Evolutionary conservation across 164 flowering plant genomes (phyloP).

Genomic region (Umbellularia californica): DNA sequence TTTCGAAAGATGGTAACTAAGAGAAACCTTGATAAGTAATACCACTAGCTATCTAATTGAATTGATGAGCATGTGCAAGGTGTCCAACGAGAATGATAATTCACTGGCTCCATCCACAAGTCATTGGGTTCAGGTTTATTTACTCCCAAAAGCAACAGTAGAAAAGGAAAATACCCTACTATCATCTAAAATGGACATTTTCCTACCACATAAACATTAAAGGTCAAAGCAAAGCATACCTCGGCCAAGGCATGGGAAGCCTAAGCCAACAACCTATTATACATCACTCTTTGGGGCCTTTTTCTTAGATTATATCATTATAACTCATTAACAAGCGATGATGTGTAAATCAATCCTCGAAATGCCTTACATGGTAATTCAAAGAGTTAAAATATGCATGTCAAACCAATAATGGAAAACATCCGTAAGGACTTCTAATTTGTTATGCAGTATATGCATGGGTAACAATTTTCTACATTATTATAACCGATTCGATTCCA

Average conservation of each 20-base stretch:
- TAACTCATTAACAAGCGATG: background rate
- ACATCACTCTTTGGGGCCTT: conserved; percentile 42
- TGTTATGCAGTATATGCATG: too few species aligned
- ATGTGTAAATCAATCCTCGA: background rate
- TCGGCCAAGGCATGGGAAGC: conserved; percentile 98
- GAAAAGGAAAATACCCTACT: background rate
- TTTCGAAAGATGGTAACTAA: background rate
- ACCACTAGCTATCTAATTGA: conserved; percentile 74
- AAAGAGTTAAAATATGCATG: background rate
- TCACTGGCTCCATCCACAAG: conserved; percentile 79
- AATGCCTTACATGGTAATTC: background rate
- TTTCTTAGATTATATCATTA: conserved; percentile 8
- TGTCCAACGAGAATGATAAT: conserved; percentile 67
- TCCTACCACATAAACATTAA: background rate
- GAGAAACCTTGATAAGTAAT: conserved; percentile 3
- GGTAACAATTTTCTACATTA: background rate
- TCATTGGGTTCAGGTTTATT: conserved; percentile 84
- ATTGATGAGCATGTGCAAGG: conserved; percentile 71
- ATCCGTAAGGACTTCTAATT: too few species aligned
- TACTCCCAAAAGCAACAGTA: conserved; percentile 38
- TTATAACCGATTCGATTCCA: background rate
- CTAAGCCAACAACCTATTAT: conserved; percentile 70
- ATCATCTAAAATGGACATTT: background rate
- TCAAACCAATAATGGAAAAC: background rate
- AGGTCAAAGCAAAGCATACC: conserved; percentile 34